Evolutionary conservation across 129 eudicot genomes (phyloP), one percentile per base, ranked within the genome.

Genomic region (Pseudognaphalium luteoalbum): DNA sequence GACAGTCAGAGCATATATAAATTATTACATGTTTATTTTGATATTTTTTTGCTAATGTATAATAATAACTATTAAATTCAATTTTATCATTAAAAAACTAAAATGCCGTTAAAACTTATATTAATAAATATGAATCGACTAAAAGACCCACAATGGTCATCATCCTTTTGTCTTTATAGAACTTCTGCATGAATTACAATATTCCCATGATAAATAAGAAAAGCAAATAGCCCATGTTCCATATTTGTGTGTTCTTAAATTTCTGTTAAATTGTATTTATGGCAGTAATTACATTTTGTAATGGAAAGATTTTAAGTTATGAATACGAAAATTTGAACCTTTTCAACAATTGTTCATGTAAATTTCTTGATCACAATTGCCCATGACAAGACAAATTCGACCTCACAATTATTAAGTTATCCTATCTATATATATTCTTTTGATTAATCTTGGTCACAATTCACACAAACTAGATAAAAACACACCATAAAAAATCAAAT

Each of bases 121-220:
- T 66, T 66, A 7, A 66, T 15, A 65, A 51, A 66, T 65, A 30
- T 4, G 39, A 66, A 33, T 66, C 66, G 56, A 66, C 80, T 0
- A 76, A 66, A 66, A 76, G 10, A 52, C 80, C 73, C 52, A 0
- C 25, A 75, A 32, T 30, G 12, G 70, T 62, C 51, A 33, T 20
- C 11, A 3, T 64, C 47, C 17, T 41, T 80, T 80, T 80, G 71
- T 80, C 70, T 39, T 66, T 68, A 80, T 80, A 63, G 32, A 62
- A 66, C 3, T 65, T 72, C 52, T 80, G 79, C 83, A 80, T 80
- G 83, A 56, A 80, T 35, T 39, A 73, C 79, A 66, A 80, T 73
- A 66, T 73, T 67, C 63, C 70, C 83, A 66, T 73, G 28, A 66
- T 66, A 25, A 12, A 72, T 33, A 66, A 35, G 56, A 39, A 42